Evolutionary conservation across 164 flowering plant species (phyloP).

Genomic region (Berberis thunbergii): DNA sequence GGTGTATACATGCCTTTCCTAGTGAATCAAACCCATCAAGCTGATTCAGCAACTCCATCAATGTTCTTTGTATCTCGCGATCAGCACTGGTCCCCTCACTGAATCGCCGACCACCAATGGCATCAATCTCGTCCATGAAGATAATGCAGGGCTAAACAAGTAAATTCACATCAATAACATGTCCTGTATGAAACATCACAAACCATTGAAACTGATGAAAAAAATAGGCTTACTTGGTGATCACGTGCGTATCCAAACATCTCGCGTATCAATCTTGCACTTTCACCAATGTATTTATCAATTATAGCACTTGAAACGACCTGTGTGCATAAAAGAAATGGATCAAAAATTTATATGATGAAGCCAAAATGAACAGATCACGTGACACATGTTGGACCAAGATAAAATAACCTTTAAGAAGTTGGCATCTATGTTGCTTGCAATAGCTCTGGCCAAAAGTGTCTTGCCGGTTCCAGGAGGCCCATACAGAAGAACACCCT

Average conservation of each 20-base stretch:
- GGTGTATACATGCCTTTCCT: conserved; percentile 52
- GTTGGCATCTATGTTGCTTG: conserved; percentile 93
- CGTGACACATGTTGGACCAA: neutral
- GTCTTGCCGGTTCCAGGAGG: conserved; percentile 99
- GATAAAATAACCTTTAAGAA: conserved; percentile 56
- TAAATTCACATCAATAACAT: neutral
- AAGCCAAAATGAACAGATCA: neutral
- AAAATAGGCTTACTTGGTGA: conserved; percentile 62
- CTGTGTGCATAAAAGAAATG: conserved; percentile 22
- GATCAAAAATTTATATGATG: neutral
- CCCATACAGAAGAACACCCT: conserved; percentile 97
- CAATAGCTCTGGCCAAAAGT: conserved; percentile 82
- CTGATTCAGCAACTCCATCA: conserved; percentile 94
- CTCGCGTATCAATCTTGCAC: conserved; percentile 89
- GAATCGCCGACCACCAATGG: conserved; percentile 94
- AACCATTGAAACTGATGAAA: neutral
- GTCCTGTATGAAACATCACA: neutral
- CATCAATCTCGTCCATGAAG: conserved; percentile 99
- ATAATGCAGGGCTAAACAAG: conserved; percentile 83
- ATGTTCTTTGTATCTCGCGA: conserved; percentile 89
- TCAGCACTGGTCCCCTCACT: conserved; percentile 95
- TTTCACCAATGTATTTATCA: conserved; percentile 91
- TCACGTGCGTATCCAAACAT: conserved; percentile 97
- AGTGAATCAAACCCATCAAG: conserved; percentile 94
- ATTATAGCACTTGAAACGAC: conserved; percentile 95